Evolutionary conservation across 352 stramenopile species (phyloP), one percentile per base, ranked within the genome.

Genomic region (Phytophthora quininea): DNA sequence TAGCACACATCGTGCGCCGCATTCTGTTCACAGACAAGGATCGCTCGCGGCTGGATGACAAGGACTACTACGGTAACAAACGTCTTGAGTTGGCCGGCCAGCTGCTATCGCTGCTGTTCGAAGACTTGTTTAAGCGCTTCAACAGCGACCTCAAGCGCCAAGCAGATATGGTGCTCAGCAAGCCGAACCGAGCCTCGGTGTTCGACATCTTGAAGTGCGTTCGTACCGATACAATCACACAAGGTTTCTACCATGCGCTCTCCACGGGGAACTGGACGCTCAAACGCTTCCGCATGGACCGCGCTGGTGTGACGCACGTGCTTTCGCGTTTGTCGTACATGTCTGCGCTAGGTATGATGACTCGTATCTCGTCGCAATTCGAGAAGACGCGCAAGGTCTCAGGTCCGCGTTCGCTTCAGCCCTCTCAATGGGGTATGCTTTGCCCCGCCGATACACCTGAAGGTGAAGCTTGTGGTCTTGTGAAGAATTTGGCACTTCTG

Each of bases 1-100:
- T 99, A 27, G 95, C 93, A 11, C 96, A 99, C 73, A 99, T 99
- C 82, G 94, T 98, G 33, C 86, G 97, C 29, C 89, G 97, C 47
- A 90, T 97, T 54, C 78, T 96, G 30, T 84, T 90, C 51, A 96
- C 89, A 27, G 87, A 96, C 71, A 91, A 91, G 67, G 86, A 96
- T 65, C 81, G 95, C 55, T 94, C 86, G 59, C 86, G 84, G 7
- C 78, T 99, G 52, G 97, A 99, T 73, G 97, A 99, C 79, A 99
- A 99, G 77, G 98, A 99, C 80, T 99, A 99, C 80, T 99, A 99
- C 69, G 98, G 98, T 27, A 99, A 99, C 81, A 99, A 99, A 80
- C 90, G 98, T 54, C 77, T 99, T n/a, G 98, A 99, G 73, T 84
- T 99, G 27, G 97, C 97, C 9, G 98, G 98, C 29, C 98, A 99